A percentile compares a stretch with the other conserved stretches of the same genome.
phyloP scores from a whole-genome alignment of 805 yeast genomes.

The Myxozyma nipponensis region DNA sequence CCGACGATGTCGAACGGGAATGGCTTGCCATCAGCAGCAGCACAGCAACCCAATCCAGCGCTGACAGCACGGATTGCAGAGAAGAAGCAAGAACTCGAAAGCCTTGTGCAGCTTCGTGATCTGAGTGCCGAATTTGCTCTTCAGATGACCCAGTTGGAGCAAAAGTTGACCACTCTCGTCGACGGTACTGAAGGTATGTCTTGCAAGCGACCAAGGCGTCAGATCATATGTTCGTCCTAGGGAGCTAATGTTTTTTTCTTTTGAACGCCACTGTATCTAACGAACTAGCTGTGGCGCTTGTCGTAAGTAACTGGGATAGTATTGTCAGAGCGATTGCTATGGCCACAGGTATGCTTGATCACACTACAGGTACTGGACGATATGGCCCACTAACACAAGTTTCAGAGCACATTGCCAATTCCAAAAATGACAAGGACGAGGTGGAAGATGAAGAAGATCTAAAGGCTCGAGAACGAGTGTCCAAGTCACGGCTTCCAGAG shows the following conservation, averaged over 20 bases:
- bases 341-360: slow-evolving; percentile 16
- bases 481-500: slow-evolving; percentile 18
- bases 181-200: slow-evolving; percentile 25
- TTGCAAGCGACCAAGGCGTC: no score
- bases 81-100: slow-evolving; percentile 20
- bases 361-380: background rate
- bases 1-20: slow-evolving; percentile 10
- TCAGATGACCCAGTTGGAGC: slow-evolving; percentile 23
- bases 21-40: background rate
- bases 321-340: slow-evolving; percentile 17
- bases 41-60: slow-evolving; percentile 15
- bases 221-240: background rate
- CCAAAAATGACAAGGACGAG: background rate
- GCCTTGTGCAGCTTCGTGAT: slow-evolving; percentile 19
- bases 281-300: slow-evolving; percentile 22
- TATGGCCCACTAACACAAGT: slow-evolving; percentile 2
- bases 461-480: background rate
- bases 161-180: slow-evolving; percentile 18
- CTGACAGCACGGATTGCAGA: slow-evolving; percentile 20
- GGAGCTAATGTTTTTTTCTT: background rate
- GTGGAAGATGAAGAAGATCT: slow-evolving; percentile 2
- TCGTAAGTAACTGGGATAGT: slow-evolving; percentile 27
- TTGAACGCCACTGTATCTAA: background rate
- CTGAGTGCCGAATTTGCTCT: slow-evolving; percentile 17
- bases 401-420: background rate